A percentile compares a stretch with the other conserved stretches of the same genome.
Evolutionary conservation across 192 early-diverging fungal genomes (phyloP).

Genomic region (Coemansia sp.): DNA sequence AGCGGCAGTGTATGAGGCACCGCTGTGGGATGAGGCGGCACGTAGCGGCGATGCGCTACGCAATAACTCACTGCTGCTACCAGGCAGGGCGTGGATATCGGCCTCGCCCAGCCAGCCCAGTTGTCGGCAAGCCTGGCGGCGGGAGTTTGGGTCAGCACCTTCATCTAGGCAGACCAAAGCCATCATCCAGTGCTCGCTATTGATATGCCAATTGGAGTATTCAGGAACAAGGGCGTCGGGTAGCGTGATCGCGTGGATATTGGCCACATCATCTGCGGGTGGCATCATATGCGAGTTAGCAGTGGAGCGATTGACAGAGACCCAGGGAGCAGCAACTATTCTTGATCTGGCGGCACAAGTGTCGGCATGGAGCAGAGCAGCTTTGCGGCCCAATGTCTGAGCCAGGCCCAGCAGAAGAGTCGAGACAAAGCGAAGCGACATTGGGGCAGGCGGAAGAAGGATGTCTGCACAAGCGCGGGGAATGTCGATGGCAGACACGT

Average conservation of each 20-base stretch:
- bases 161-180: background rate
- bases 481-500: conserved; percentile 31
- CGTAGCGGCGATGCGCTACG: background rate
- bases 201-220: background rate
- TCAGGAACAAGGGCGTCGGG: conserved; percentile 5
- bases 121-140: conserved; percentile 3
- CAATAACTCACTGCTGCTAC: background rate
- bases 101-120: conserved; percentile 20
- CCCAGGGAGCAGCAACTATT: conserved; percentile 32
- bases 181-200: conserved; percentile 1
- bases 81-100: background rate
- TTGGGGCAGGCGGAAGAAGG: conserved; percentile 10
- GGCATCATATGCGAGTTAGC: background rate
- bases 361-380: conserved; percentile 18
- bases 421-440: conserved; percentile 38
- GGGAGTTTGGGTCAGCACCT: background rate
- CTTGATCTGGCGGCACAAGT: conserved; percentile 20
- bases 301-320: conserved; percentile 3
- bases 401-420: conserved; percentile 31
- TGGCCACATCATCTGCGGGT: background rate
- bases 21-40: background rate
- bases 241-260: conserved; percentile 16
- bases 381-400: conserved; percentile 22
- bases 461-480: conserved; percentile 29
- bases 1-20: background rate